phyloP scores from a whole-genome alignment of 257 asterid species.

The Buddleja alternifolia region DNA sequence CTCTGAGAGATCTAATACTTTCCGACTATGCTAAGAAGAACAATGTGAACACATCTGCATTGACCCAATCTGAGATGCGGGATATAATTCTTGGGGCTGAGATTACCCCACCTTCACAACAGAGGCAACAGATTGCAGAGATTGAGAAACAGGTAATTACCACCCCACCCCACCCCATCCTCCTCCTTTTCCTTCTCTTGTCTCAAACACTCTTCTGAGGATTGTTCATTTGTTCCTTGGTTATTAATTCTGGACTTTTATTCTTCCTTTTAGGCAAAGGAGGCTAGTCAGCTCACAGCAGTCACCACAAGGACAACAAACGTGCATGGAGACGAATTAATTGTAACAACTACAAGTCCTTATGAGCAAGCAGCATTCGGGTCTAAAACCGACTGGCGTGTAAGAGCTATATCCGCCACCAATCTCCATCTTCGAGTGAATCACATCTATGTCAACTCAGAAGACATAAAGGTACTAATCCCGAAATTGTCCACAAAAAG shows the following conservation, averaged over 20 bases:
- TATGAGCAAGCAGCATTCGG: slow-evolving; percentile 87
- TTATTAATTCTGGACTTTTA: slow-evolving; percentile 8
- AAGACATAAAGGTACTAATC: slow-evolving; percentile 82
- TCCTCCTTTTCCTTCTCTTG: neutral
- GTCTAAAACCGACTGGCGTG: slow-evolving; percentile 99
- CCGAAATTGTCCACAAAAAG: neutral
- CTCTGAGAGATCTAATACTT: slow-evolving; percentile 91
- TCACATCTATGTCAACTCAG: slow-evolving; percentile 96
- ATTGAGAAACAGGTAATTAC: slow-evolving; percentile 83
- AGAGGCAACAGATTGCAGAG: slow-evolving; percentile 96
- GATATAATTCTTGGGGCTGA: slow-evolving; percentile 99
- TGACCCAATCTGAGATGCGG: slow-evolving; percentile 96
- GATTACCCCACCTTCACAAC: slow-evolving; percentile 98
- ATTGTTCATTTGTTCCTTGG: neutral
- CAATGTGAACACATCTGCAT: slow-evolving; percentile 94
- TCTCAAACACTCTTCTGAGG: neutral
- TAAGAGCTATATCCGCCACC: slow-evolving; percentile 97
- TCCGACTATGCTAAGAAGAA: slow-evolving; percentile 99
- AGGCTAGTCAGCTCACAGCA: slow-evolving; percentile 93
- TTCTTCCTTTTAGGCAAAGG: slow-evolving; percentile 67
- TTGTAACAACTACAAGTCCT: slow-evolving; percentile 95
- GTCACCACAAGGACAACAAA: slow-evolving; percentile 94
- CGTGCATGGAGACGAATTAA: slow-evolving; percentile 91
- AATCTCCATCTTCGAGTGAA: slow-evolving; percentile 95
- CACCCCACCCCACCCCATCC: neutral